Percentiles rank a stretch among this genome's conserved stretches.
These are phyloP conservation scores for Eutrema heterophyllum DNA, from an alignment of 345 rosid species.

Conservation along the genomic window DNA sequence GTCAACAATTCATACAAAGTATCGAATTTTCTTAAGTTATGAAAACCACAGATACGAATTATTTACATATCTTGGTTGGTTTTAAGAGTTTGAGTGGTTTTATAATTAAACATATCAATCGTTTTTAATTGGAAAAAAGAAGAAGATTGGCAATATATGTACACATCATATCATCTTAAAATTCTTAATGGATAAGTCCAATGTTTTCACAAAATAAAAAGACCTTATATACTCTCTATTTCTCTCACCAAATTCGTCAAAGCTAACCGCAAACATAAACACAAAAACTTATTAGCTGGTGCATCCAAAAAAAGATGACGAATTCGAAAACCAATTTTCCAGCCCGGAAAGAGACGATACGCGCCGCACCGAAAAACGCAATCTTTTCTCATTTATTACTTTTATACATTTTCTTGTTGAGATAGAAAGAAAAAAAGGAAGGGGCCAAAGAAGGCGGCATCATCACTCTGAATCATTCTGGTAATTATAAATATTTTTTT, in stretches of 20 bases:
- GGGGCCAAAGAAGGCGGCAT: not conserved
- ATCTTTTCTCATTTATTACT: not conserved
- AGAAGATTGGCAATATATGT: not conserved
- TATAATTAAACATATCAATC: not conserved
- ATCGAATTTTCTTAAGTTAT: too few relatives aligned
- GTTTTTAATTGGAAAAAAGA: not conserved
- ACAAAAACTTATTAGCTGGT: not conserved
- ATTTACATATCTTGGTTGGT: not conserved
- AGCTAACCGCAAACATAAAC: not conserved
- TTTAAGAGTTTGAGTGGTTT: not conserved
- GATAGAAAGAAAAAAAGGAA: not conserved
- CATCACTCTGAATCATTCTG: constrained; percentile 21
- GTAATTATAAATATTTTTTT: not conserved
- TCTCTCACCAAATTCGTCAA: not conserved
- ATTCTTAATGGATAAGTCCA: not conserved
- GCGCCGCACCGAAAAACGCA: constrained; percentile 3
- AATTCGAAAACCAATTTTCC: not conserved
- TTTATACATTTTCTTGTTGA: not conserved
- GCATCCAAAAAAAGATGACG: not conserved
- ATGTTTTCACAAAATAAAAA: not conserved
- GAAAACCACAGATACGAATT: not conserved
- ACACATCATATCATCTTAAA: not conserved
- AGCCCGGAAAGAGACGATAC: not conserved
- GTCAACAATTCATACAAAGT: too few relatives aligned
- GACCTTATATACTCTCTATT: not conserved